A percentile compares a stretch with the other conserved stretches of the same genome.
Evolutionary conservation across 352 stramenopile species (phyloP).

Genomic region (Phytopythium montanum): DNA sequence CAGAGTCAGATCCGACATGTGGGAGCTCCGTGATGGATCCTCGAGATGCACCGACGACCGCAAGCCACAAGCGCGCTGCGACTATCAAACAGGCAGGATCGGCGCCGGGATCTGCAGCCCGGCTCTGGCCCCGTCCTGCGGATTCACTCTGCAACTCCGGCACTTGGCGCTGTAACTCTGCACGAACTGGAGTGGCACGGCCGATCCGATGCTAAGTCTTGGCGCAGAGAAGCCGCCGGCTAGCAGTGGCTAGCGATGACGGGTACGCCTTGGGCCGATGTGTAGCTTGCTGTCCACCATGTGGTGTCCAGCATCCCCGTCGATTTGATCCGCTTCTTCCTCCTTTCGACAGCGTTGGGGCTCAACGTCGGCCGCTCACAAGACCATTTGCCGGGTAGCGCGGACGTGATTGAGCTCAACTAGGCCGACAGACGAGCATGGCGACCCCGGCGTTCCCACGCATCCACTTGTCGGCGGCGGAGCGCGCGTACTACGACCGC

Average conservation of each 20-base stretch:
- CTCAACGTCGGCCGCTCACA: not conserved
- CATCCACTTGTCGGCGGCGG: constrained; percentile 30
- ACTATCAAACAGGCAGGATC: constrained; percentile 2
- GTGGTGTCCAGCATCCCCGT: not conserved
- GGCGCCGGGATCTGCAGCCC: not conserved
- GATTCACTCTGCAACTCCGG: not conserved
- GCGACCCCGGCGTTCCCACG: constrained; percentile 27
- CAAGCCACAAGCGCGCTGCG: not conserved
- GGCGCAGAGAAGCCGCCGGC: not conserved
- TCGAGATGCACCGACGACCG: not conserved
- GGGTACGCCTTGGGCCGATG: not conserved
- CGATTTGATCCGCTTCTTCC: constrained; percentile 1
- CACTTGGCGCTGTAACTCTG: not conserved
- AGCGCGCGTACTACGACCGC: constrained; percentile 31
- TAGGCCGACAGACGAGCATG: constrained; percentile 14
- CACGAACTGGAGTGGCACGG: not conserved
- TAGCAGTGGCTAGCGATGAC: not conserved
- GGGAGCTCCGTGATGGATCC: not conserved
- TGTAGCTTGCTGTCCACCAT: not conserved
- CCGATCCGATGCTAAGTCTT: not conserved
- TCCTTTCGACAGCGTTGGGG: not conserved
- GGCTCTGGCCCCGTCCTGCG: not conserved
- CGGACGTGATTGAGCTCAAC: not conserved
- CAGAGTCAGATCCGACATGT: not conserved
- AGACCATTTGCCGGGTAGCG: constrained; percentile 1